Evolutionary conservation across 768 basidiomycete genomes (phyloP), one percentile per base, ranked within the genome.

Genomic region (Termitomyces sp.): DNA sequence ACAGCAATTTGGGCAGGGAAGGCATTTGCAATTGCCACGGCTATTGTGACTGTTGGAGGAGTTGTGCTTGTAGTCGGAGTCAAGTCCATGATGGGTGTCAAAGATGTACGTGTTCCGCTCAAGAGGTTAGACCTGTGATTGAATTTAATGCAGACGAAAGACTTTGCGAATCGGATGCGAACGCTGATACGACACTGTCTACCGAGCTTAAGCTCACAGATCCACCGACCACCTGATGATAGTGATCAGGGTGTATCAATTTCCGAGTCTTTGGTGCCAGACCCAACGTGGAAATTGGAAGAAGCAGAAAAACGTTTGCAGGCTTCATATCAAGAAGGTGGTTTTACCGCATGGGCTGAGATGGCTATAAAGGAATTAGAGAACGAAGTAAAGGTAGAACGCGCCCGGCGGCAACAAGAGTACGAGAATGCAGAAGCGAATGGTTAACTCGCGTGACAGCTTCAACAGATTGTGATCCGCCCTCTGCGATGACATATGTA

Each of bases 1-100:
- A 80, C 76, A 0, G 79, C 79, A 0, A 56, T 87, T 2, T 78
- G 84, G 61, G 79, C 81, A 1, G 72, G 80, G 5, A 87, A 86
- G 62, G 88, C 88, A 0, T 83, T 91, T 42, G 73, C 78, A 3
- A 77, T 88, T 43, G 86, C 88, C 4, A 90, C 88, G 0, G 64
- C 79, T 10, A 64, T 87, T 35, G 87, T 89, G 26, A 63, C 77
- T 0, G 68, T 76, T 3, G 73, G 79, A 26, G 86, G 80, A 0
- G 67, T 74, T 6, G 71, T 67, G 0, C 68, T 80, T 5, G 70
- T 82, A 3, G 77, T 73, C 63, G 77, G 79, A 1, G 75, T 88
- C 30, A 80, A 83, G 68, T 67, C 71, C 13, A 72, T 73, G 46
- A 68, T 88, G 53, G 83, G 81, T 33, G 80, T 87, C 1, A 66